Percentiles rank a stretch among this genome's conserved stretches.
Evolutionary conservation across 1,284 basidiomycete species (phyloP).

Genomic region (Boletus hoseneyae): DNA sequence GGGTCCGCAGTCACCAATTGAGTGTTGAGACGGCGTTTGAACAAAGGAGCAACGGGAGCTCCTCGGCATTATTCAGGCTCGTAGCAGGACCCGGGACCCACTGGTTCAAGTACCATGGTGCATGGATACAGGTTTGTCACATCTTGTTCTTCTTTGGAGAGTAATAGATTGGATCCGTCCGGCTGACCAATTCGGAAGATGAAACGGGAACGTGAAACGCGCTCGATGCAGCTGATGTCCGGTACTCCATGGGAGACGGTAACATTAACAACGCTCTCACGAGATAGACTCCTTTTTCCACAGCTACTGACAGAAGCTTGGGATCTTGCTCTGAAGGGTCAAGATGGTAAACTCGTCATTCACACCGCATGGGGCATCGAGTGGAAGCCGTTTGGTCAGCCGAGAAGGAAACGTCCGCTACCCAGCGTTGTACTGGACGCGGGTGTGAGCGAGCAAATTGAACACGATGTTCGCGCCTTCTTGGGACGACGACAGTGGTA

Average conservation of each 20-base stretch:
- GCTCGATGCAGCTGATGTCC: conserved; percentile 87
- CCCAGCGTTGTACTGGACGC: conserved; percentile 88
- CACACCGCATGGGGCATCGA: conserved; percentile 97
- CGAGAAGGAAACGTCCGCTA: conserved; percentile 83
- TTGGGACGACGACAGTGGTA: conserved; percentile 90
- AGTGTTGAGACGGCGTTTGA: conserved; percentile 92
- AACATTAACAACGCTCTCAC: conserved; percentile 88
- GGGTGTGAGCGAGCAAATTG: conserved; percentile 78
- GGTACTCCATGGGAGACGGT: conserved; percentile 98
- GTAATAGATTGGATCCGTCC: conserved; percentile 2
- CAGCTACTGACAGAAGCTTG: conserved; percentile 84
- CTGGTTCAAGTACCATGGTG: conserved; percentile 85
- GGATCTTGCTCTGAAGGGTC: conserved; percentile 79
- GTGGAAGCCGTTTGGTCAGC: conserved; percentile 95
- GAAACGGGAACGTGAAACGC: conserved; percentile 90
- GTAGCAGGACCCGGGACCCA: conserved; percentile 96
- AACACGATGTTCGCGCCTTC: conserved; percentile 81
- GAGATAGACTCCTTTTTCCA: conserved; percentile 81
- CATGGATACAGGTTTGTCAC: conserved; percentile 89
- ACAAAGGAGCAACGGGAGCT: conserved; percentile 86
- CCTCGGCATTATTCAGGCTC: conserved; percentile 84
- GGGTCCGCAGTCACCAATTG: conserved; percentile 83
- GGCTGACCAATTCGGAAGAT: conserved; percentile 50
- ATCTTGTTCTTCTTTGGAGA: conserved; percentile 4
- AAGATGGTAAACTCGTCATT: conserved; percentile 94